A percentile compares a stretch with the other conserved stretches of the same genome.
Conservation (phyloP, 106 monocot species). For the Vanilla planifolia region DNA sequence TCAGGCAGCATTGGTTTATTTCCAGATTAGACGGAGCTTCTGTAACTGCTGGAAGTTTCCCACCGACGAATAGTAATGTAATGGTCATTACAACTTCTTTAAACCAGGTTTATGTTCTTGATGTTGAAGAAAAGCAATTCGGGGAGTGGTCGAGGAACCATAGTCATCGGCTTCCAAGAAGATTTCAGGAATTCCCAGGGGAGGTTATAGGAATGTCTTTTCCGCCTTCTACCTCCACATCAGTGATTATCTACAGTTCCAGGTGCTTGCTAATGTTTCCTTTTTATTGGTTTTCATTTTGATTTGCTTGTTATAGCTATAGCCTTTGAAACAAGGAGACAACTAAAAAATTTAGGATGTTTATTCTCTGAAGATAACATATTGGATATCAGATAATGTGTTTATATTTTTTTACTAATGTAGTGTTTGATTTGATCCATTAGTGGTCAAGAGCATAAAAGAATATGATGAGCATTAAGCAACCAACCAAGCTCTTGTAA, state of each 20-base stretch:
- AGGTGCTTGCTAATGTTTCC: slow-evolving; percentile 42
- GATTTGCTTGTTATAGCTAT: not conserved
- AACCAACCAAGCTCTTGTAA: too few species aligned
- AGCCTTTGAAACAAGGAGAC: too few species aligned
- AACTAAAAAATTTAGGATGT: too few species aligned
- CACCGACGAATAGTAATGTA: slow-evolving; percentile 60
- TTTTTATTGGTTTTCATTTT: not conserved
- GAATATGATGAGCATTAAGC: too few species aligned
- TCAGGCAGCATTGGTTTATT: slow-evolving; percentile 95
- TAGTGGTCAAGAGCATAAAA: too few species aligned
- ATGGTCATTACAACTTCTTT: slow-evolving; percentile 76
- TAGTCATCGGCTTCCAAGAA: slow-evolving; percentile 53
- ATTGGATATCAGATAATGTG: too few species aligned
- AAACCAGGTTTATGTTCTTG: slow-evolving; percentile 83
- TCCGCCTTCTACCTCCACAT: slow-evolving; percentile 66
- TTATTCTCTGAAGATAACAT: too few species aligned
- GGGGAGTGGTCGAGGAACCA: slow-evolving; percentile 84
- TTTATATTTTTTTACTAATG: too few species aligned
- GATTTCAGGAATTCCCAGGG: slow-evolving; percentile 95
- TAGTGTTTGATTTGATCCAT: too few species aligned
- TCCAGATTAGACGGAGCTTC: slow-evolving; percentile 75
- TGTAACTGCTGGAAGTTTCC: slow-evolving; percentile 89
- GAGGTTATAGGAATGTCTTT: slow-evolving; percentile 87
- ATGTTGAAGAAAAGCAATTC: slow-evolving; percentile 85
- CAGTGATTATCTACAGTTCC: slow-evolving; percentile 82